phyloP scores from a whole-genome alignment of 2,329 filamentous ascomycete genomes.

The Colletotrichum falcatum region DNA sequence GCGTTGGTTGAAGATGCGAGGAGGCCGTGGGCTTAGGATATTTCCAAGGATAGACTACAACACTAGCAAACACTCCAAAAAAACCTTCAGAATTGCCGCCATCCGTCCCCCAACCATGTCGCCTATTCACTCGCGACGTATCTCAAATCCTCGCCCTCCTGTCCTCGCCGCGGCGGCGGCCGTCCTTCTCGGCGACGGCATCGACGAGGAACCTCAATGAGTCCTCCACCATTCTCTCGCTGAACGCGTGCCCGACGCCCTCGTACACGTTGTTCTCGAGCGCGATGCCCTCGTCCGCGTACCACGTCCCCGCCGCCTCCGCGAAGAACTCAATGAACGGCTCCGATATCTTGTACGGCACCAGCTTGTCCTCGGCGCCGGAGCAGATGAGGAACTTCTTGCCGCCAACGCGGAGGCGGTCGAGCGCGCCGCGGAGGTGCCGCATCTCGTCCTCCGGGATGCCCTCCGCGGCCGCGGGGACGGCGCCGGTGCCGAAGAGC shows the following conservation, averaged over 20 bases:
- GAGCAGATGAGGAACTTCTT: constrained; percentile 76
- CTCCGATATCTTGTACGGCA: constrained; percentile 73
- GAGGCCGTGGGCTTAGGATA: constrained; percentile 54
- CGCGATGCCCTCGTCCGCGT: constrained; percentile 64
- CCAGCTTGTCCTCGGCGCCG: constrained; percentile 76
- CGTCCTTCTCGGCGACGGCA: constrained; percentile 52
- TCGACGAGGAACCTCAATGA: constrained; percentile 72
- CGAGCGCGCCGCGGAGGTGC: constrained; percentile 59
- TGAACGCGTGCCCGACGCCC: constrained; percentile 78
- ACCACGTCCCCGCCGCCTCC: constrained; percentile 64
- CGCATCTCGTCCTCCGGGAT: constrained; percentile 54
- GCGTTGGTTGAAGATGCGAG: constrained; percentile 53
- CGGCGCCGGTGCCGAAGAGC: constrained; percentile 67
- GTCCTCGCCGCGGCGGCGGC: constrained; percentile 39
- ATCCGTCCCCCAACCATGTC: background rate
- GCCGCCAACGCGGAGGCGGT: constrained; percentile 61
- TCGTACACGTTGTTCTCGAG: constrained; percentile 77
- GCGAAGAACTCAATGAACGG: constrained; percentile 74
- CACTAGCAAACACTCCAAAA: background rate
- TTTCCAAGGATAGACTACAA: background rate
- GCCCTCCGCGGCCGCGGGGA: constrained; percentile 45
- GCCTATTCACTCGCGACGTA: background rate
- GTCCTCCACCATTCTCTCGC: constrained; percentile 73
- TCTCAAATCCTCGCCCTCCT: constrained; percentile 48
- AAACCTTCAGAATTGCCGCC: background rate